Conservation (phyloP, 768 basidiomycete genomes). For the Psilocybe sp. region DNA sequence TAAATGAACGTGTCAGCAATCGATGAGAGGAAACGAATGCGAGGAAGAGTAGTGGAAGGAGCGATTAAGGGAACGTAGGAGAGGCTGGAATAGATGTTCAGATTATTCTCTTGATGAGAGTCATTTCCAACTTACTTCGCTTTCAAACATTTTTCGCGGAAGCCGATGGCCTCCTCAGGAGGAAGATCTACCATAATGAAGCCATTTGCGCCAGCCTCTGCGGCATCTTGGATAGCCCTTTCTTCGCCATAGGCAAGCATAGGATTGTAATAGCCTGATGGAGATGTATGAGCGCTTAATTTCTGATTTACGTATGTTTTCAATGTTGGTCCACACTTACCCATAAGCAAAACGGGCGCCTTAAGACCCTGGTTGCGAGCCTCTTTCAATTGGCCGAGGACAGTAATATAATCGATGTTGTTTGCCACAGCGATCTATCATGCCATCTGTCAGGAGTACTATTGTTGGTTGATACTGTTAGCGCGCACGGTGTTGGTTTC, state of each 20-base stretch:
- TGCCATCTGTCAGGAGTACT: conserved; percentile 8
- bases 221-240: conserved; percentile 86
- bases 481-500: conserved; percentile 85
- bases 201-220: conserved; percentile 90
- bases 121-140: conserved; percentile 56
- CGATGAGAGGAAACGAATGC: conserved; percentile 86
- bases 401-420: conserved; percentile 70
- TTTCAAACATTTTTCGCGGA: conserved; percentile 83
- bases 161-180: conserved; percentile 90
- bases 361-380: conserved; percentile 82
- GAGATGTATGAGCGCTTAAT: conserved; percentile 5
- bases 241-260: conserved; percentile 94
- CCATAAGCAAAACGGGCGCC: conserved; percentile 91
- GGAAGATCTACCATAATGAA: conserved; percentile 98
- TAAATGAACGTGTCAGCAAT: conserved; percentile 99
- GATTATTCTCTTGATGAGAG: background rate
- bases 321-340: conserved; percentile 41
- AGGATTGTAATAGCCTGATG: conserved; percentile 94
- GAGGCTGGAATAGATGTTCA: conserved; percentile 46
- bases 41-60: conserved; percentile 83
- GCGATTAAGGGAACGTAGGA: conserved; percentile 96
- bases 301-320: background rate
- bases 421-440: conserved; percentile 80
- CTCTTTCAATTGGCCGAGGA: conserved; percentile 71
- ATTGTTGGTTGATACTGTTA: background rate